Base-by-base conservation (phyloP, 352 stramenopile species). In the Pythium volutum region DNA sequence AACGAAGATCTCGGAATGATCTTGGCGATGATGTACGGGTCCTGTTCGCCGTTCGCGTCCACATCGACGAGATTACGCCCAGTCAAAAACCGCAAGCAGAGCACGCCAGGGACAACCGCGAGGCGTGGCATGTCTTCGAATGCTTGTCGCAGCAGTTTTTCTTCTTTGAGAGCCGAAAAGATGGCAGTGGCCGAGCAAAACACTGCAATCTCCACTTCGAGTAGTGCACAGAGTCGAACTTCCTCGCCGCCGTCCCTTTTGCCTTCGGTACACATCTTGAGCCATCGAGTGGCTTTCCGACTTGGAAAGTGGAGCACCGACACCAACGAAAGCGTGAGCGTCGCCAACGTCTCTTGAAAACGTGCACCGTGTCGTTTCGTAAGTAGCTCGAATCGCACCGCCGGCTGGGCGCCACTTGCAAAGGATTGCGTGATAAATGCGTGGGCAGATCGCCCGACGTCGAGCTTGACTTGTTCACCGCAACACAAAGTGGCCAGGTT, bases 11-110 rank as follows among this genome's bases (percentile, higher is more conserved):
- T 36, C 5, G 74, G 71, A 20, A 59, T 34, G 12, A 74, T 26
- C 33, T 71, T 67, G 5, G 55, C 50, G 12, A 79, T 59, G 3
- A 81, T 57, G 33, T 83, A 85, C 16, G 76, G 76, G 33, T 85
- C 76, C 59, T 85, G 76, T 11, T 83, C 74, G 8, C 74, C 76
- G n/a, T 77, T 72, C 0, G 59, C 65, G 45, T 85, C 74, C 2
- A 83, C 76, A 15, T 85, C 67, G 3, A 62, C 51, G n/a, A 85
- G 62, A 46, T 85, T 83, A 22, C 76, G 55, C 2, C 63, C 76
- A 0, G 70, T 57, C n/a, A 81, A 59, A 42, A 79, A 75, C 4
- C 76, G 74, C 27, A 85, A 26, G 8, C 68, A 80, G 3, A 85
- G 42, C 25, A 77, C 66, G 0, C 74, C 76, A 8, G 74, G 57